Conservation (phyloP, 768 basidiomycete species). For the Suillus occidentalis region DNA sequence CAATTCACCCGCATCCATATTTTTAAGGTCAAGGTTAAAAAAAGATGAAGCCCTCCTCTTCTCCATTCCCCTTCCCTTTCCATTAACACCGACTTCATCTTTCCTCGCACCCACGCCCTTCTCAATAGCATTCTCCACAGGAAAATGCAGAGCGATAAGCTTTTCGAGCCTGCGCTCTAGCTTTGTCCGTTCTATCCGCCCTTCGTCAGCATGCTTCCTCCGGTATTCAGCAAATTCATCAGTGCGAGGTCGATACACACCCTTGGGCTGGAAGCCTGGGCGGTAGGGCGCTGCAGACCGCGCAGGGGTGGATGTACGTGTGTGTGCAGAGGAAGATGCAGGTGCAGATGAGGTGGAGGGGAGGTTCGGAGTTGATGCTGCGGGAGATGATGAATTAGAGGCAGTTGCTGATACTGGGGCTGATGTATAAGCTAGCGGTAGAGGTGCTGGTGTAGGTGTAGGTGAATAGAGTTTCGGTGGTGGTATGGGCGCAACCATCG, state of each 20-base stretch:
- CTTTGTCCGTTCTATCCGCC: conserved; percentile 78
- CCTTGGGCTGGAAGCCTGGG: conserved; percentile 92
- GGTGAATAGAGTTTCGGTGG: conserved; percentile 16
- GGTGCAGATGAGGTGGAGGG: conserved; percentile 19
- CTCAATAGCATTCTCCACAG: conserved; percentile 26
- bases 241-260: conserved; percentile 75
- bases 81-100: conserved; percentile 13
- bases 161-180: conserved; percentile 88
- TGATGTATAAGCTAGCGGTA: conserved; percentile 12
- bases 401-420: conserved; percentile 11
- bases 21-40: conserved; percentile 70
- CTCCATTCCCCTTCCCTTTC: conserved; percentile 10
- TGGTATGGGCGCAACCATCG: conserved; percentile 14
- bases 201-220: conserved; percentile 38
- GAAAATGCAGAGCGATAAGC: conserved; percentile 73
- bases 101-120: conserved; percentile 9
- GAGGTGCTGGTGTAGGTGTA: neutral
- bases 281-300: conserved; percentile 66
- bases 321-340: conserved; percentile 25
- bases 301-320: conserved; percentile 15
- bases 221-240: conserved; percentile 68
- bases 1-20: conserved; percentile 64
- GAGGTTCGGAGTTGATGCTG: conserved; percentile 15
- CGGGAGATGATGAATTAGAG: conserved; percentile 19
- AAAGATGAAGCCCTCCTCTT: conserved; percentile 63